A percentile compares a stretch with the other conserved stretches of the same genome.
Evolutionary conservation across 306 rosid species (phyloP).

Genomic region (Vigna radiata): DNA sequence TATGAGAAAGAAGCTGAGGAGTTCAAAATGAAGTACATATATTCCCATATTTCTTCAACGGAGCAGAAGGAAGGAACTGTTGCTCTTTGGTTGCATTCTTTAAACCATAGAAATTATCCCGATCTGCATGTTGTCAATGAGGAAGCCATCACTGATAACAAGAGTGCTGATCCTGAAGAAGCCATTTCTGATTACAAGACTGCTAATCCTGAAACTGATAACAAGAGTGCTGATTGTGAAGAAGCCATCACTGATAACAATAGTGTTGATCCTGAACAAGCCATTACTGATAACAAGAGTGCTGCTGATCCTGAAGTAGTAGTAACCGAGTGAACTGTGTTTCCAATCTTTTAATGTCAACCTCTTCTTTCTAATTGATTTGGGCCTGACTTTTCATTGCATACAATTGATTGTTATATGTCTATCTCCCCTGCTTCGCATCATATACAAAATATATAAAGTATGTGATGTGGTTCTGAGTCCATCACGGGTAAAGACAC

Average conservation of each 20-base stretch:
- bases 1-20: slow-evolving; percentile 76
- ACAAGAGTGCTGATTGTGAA: background rate
- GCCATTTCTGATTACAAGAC: background rate
- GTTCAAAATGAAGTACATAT: slow-evolving; percentile 84
- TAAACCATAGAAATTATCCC: slow-evolving; percentile 88
- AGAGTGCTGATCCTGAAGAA: slow-evolving; percentile 23
- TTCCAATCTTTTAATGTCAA: slow-evolving; percentile 22
- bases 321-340: slow-evolving; percentile 41
- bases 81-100: slow-evolving; percentile 90
- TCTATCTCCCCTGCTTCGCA: background rate
- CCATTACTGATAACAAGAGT: background rate
- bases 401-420: slow-evolving; percentile 22
- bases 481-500: slow-evolving; percentile 14
- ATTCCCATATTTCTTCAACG: slow-evolving; percentile 77
- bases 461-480: background rate
- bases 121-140: slow-evolving; percentile 54
- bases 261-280: background rate
- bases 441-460: background rate
- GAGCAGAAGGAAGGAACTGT: slow-evolving; percentile 89
- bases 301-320: slow-evolving; percentile 21
- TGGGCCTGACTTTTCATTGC: slow-evolving; percentile 26
- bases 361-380: slow-evolving; percentile 35
- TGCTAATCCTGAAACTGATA: background rate
- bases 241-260: background rate
- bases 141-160: slow-evolving; percentile 39